Evolutionary conservation across 805 yeast species (phyloP), one percentile per base, ranked within the genome.

Genomic region (Tetrapisispora fleetii): DNA sequence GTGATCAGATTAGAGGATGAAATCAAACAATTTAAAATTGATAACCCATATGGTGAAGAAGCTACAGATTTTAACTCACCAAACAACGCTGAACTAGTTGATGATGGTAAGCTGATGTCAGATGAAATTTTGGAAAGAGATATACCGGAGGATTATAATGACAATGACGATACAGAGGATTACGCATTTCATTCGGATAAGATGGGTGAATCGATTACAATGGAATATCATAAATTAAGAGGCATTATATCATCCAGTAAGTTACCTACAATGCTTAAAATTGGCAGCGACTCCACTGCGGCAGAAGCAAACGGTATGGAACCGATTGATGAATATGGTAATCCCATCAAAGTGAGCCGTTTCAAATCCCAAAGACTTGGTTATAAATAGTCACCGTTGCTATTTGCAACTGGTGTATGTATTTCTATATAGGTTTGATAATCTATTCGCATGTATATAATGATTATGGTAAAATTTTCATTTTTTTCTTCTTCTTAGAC

Each of bases 281-380:
- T 24, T 24, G 28, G 8, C 8, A 8, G 8, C 8, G 28, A 24
- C 28, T 8, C 28, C 28, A 68, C 71, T 50, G 65, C 75, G 1
- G 75, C 73, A 2, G 66, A 69, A 45, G 85, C 77, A 38, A 56
- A 65, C 50, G 90, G 80, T 49, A 56, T 78, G 18, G 95, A 84
- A 57, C 88, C 87, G 0, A 67, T 84, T 7, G 88, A 84, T 54
- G 83, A 78, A 48, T 57, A 66, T 37, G 87, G 87, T 0, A 74
- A 78, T 48, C 80, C 80, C 0, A 60, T 76, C 8, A 80, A 72
- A 50, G 67, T 77, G 1, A 85, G 95, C 58, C 69, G 88, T 46
- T 87, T 87, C 63, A 83, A 72, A 32, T 37, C 47, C 2, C 42
- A 45, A 28, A 44, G 47, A 19, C 16, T 28, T 21, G 17, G 24